Evolutionary conservation across 768 basidiomycete species (phyloP).

Genomic region (Boletellus ananiceps): DNA sequence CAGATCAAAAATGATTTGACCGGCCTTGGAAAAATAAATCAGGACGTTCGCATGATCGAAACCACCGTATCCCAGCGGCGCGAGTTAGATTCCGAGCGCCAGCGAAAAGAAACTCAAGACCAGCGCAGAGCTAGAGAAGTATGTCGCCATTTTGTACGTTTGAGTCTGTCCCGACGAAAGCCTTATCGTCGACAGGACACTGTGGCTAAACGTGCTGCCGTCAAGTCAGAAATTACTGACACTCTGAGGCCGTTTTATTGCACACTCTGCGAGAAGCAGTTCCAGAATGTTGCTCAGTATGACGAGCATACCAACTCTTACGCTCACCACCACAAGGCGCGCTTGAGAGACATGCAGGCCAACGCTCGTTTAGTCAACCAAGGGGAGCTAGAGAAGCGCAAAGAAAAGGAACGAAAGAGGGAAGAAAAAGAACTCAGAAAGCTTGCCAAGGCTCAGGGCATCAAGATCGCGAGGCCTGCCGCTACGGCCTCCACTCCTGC

Average conservation of each 20-base stretch:
- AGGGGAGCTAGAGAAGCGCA: constrained; percentile 67
- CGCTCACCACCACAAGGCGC: constrained; percentile 81
- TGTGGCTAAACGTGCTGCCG: constrained; percentile 60
- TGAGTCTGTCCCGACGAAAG: constrained; percentile 6
- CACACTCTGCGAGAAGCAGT: constrained; percentile 80
- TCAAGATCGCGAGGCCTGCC: constrained; percentile 50
- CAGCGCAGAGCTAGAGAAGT: constrained; percentile 74
- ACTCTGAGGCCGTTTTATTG: constrained; percentile 78
- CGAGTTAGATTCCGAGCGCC: constrained; percentile 75
- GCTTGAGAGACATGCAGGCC: constrained; percentile 78
- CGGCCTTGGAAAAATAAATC: constrained; percentile 73
- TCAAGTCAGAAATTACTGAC: constrained; percentile 63
- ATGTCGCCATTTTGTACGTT: background rate
- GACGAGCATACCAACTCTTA: constrained; percentile 90
- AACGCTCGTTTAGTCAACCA: constrained; percentile 60
- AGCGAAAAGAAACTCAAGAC: constrained; percentile 73
- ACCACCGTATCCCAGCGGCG: constrained; percentile 80
- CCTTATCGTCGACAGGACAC: constrained; percentile 40
- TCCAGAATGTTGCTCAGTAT: constrained; percentile 79
- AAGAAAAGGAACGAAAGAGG: constrained; percentile 81
- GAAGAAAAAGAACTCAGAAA: constrained; percentile 84
- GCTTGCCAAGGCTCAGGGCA: constrained; percentile 76
- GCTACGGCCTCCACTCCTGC: constrained; percentile 15
- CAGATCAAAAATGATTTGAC: constrained; percentile 72
- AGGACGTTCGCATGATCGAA: constrained; percentile 82